Evolutionary conservation across 495 filamentous ascomycete species (phyloP).

Genomic region (Penicillium antarcticum): DNA sequence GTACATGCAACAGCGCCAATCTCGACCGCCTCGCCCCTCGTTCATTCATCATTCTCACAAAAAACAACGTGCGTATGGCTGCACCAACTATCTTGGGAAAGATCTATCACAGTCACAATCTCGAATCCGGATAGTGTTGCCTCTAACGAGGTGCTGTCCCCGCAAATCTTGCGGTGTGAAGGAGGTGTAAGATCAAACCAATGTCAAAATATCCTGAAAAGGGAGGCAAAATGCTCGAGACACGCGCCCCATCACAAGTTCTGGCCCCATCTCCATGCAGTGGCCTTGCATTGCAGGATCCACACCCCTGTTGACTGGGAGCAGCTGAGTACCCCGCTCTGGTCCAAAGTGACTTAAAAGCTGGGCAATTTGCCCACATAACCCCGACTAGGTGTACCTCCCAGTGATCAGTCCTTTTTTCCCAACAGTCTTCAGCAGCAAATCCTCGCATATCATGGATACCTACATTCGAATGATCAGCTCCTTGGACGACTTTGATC

Average conservation of each 20-base stretch:
- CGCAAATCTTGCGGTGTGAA: background rate
- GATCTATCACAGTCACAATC: background rate
- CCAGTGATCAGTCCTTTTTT: background rate
- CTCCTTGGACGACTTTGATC: background rate
- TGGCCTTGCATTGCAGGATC: background rate
- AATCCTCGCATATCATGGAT: background rate
- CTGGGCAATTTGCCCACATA: background rate
- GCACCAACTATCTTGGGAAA: background rate
- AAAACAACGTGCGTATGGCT: background rate
- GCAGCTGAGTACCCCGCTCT: background rate
- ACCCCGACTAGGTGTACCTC: background rate
- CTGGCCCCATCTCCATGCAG: background rate
- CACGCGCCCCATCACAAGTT: background rate
- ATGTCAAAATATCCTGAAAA: background rate
- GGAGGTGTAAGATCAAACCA: background rate
- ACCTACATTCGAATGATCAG: background rate
- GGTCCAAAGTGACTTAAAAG: background rate
- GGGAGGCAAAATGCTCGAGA: background rate
- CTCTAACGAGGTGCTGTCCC: background rate
- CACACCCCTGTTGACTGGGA: background rate
- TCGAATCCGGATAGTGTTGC: background rate
- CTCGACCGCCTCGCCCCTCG: background rate
- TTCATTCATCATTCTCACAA: background rate
- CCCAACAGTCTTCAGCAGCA: background rate
- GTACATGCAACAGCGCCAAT: background rate